phyloP scores from a whole-genome alignment of 1,284 basidiomycete genomes.

The Sanghuangporus sanghuang region DNA sequence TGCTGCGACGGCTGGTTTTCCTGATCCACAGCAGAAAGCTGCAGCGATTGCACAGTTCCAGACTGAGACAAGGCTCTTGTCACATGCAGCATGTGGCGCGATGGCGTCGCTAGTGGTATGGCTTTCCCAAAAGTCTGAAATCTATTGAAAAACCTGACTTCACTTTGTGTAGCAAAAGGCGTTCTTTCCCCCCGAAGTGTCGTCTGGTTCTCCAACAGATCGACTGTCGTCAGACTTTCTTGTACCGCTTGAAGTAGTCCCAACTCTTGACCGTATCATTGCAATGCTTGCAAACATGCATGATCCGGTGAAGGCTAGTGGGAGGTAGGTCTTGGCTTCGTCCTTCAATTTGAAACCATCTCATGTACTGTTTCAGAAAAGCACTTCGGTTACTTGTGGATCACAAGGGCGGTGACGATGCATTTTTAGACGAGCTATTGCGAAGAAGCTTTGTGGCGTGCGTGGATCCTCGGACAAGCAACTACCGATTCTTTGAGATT shows the following conservation, averaged over 20 bases:
- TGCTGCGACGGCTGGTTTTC: constrained; percentile 51
- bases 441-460: constrained; percentile 66
- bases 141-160: neutral
- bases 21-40: constrained; percentile 40
- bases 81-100: constrained; percentile 76
- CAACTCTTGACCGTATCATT: constrained; percentile 58
- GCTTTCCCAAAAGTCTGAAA: constrained; percentile 1
- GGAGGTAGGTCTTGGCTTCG: constrained; percentile 46
- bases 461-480: constrained; percentile 48
- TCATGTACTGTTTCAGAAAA: constrained; percentile 46
- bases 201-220: constrained; percentile 59
- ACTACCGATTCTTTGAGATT: constrained; percentile 73
- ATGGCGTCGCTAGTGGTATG: constrained; percentile 84
- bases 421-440: constrained; percentile 68
- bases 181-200: constrained; percentile 59
- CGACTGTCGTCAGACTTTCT: constrained; percentile 41
- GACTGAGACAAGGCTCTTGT: constrained; percentile 67
- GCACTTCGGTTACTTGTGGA: constrained; percentile 71
- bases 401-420: constrained; percentile 52
- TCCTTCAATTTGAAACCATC: constrained; percentile 14
- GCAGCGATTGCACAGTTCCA: constrained; percentile 67
- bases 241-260: constrained; percentile 46
- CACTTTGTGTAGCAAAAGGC: constrained; percentile 56
- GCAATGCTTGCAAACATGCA: constrained; percentile 63
- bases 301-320: constrained; percentile 42